These are phyloP conservation scores for Scytalidium sp. DNA, from an alignment of 2,329 filamentous ascomycete species.

Conservation along the genomic window DNA sequence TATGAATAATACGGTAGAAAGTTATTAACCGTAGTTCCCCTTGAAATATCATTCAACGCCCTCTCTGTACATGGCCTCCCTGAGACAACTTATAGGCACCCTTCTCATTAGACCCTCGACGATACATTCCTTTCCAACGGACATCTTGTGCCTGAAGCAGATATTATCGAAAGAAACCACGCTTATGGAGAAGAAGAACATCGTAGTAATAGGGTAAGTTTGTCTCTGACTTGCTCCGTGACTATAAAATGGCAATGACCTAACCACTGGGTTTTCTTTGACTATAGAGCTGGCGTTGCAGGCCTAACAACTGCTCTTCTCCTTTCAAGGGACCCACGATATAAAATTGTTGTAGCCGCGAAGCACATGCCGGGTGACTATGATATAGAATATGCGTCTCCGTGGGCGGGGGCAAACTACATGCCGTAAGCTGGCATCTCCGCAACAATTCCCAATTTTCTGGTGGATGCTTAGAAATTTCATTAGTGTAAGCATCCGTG, in stretches of 20 bases:
- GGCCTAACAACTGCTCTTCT: conserved; percentile 61
- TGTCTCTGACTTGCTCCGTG: neutral
- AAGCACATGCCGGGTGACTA: conserved; percentile 92
- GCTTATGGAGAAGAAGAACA: conserved; percentile 19
- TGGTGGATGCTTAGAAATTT: conserved; percentile 14
- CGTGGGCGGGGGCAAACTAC: conserved; percentile 64
- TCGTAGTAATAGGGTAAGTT: conserved; percentile 35
- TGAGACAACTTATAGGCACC: too few relatives aligned
- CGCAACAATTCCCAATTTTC: neutral
- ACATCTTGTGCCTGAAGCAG: too few relatives aligned
- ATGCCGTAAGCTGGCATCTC: conserved; percentile 7
- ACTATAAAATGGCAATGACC: conserved; percentile 1
- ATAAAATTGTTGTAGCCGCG: conserved; percentile 65
- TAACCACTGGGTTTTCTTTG: neutral
- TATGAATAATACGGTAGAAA: too few relatives aligned
- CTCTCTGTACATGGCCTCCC: too few relatives aligned
- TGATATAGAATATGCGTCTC: conserved; percentile 81
- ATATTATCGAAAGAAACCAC: too few relatives aligned
- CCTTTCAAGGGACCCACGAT: conserved; percentile 49
- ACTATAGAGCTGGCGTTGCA: conserved; percentile 54
- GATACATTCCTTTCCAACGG: too few relatives aligned
- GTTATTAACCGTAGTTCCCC: too few relatives aligned
- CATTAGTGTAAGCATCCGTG: conserved; percentile 32
- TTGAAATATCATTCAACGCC: too few relatives aligned
- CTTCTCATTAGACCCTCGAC: too few relatives aligned